Percentiles rank a stretch among this genome's conserved stretches.
phyloP scores from a whole-genome alignment of 164 flowering plant species.

The Vitis vinifera region ASM3070453v1 NC_081812.1:20364501-20365000 shows the following conservation, averaged over 20 bases:
- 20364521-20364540: slow-evolving; percentile 42
- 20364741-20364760: not conserved
- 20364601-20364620: slow-evolving; percentile 25
- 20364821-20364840: too few species aligned
- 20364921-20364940: not conserved
- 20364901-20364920: not conserved
- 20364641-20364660: slow-evolving; percentile 67
- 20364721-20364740: not conserved
- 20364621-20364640: slow-evolving; percentile 35
- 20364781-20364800: not conserved
- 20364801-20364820: too few species aligned
- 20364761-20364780: not conserved
- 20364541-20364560: slow-evolving; percentile 21
- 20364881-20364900: too few species aligned
- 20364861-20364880: too few species aligned
- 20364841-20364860: too few species aligned
- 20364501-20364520: slow-evolving; percentile 46
- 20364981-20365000: not conserved
- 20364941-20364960: not conserved
- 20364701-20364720: slow-evolving; percentile 68
- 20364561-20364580: slow-evolving; percentile 16
- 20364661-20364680: slow-evolving; percentile 58
- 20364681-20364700: slow-evolving; percentile 74
- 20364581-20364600: slow-evolving; percentile 31
- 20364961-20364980: not conserved